Evolutionary conservation across 495 filamentous ascomycete genomes (phyloP).

Genomic region (Talaromyces stipitatus): DNA sequence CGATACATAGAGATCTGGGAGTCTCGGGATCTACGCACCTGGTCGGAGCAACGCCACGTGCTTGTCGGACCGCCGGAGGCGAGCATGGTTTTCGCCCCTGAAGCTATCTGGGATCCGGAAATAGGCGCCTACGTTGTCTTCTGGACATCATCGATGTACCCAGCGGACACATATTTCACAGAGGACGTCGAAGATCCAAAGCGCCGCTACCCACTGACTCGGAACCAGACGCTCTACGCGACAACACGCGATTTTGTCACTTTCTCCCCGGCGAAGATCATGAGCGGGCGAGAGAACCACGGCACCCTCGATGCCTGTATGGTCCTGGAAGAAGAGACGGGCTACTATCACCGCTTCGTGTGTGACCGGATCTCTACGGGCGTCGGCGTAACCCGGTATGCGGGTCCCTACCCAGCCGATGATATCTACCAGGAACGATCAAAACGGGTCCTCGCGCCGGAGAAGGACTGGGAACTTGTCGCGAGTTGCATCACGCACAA

Average conservation of each 20-base stretch:
- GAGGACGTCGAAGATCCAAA: not conserved
- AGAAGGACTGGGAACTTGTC: not conserved
- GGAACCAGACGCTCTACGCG: not conserved
- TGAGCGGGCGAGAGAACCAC: not conserved
- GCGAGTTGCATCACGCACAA: not conserved
- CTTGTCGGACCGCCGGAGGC: not conserved
- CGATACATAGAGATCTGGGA: not conserved
- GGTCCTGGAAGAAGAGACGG: not conserved
- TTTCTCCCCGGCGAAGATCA: not conserved
- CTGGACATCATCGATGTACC: not conserved
- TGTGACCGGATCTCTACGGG: not conserved
- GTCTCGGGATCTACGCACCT: not conserved
- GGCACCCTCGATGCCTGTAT: not conserved
- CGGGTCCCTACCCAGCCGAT: not conserved
- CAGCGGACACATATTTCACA: not conserved
- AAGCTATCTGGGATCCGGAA: not conserved
- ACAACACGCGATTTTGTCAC: not conserved
- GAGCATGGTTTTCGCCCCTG: not conserved
- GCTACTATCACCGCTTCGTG: not conserved
- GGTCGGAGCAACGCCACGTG: not conserved
- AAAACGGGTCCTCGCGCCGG: not conserved
- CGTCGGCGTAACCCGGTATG: not conserved
- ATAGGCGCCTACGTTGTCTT: not conserved
- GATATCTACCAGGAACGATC: not conserved
- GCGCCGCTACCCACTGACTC: not conserved